A percentile compares a stretch with the other conserved stretches of the same genome.
Conservation (phyloP, 768 basidiomycete species). For the Russula sp. region DNA sequence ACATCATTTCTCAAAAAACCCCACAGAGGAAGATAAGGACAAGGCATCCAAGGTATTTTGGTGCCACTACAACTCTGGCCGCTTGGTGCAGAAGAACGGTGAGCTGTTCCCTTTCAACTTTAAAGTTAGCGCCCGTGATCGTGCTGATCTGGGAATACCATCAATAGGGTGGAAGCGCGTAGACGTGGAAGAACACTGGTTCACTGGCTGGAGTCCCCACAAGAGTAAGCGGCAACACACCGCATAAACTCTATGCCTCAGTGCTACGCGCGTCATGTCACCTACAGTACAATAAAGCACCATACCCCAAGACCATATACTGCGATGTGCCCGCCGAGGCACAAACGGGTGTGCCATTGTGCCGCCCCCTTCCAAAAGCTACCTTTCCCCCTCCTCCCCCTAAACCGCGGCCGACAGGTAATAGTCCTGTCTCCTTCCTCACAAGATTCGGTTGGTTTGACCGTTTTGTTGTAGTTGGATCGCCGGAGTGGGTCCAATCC, state of each 20-base stretch:
- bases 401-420: conserved; percentile 37
- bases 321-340: conserved; percentile 44
- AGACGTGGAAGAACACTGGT: conserved; percentile 46
- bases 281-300: conserved; percentile 37
- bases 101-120: conserved; percentile 21
- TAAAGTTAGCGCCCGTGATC: neutral
- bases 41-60: conserved; percentile 41
- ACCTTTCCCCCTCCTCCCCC: conserved; percentile 35
- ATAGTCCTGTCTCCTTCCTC: neutral
- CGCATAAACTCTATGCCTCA: conserved; percentile 2
- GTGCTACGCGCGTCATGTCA: neutral
- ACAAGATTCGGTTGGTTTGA: neutral
- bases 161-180: conserved; percentile 48
- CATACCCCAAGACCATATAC: conserved; percentile 42
- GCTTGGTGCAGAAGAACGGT: conserved; percentile 48
- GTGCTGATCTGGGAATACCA: neutral
- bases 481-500: conserved; percentile 28
- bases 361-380: conserved; percentile 44
- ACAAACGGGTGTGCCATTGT: conserved; percentile 40
- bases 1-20: conserved; percentile 39
- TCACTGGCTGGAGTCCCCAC: conserved; percentile 36
- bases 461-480: conserved; percentile 22
- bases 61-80: conserved; percentile 40
- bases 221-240: conserved; percentile 33
- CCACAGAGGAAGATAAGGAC: conserved; percentile 35